Conservation (phyloP, 768 basidiomycete species). For the Rhizopogon vinicolor region DNA sequence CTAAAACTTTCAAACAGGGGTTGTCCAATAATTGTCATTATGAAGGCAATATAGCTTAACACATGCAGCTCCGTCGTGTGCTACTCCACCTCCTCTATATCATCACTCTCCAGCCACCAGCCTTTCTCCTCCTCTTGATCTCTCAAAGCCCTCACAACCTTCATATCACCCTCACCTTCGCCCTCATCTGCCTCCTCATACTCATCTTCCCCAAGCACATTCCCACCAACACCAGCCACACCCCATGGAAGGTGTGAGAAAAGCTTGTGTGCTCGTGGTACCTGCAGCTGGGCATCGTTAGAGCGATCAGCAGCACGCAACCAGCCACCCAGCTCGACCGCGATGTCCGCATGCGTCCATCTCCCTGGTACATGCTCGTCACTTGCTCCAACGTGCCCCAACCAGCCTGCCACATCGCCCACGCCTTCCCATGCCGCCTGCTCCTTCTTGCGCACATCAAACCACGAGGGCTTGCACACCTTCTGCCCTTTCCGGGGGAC, state of each 20-base stretch:
- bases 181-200: slow-evolving; percentile 21
- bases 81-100: slow-evolving; percentile 44
- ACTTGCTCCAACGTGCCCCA: slow-evolving; percentile 27
- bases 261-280: slow-evolving; percentile 33
- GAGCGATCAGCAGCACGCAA: slow-evolving; percentile 43
- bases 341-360: slow-evolving; percentile 51
- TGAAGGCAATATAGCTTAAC: not conserved
- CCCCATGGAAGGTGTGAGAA: slow-evolving; percentile 54
- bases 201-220: slow-evolving; percentile 25
- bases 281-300: not conserved
- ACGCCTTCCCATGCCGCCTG: slow-evolving; percentile 60
- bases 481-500: slow-evolving; percentile 78
- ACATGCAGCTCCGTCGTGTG: not conserved
- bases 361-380: slow-evolving; percentile 24
- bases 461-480: slow-evolving; percentile 84
- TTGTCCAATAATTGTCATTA: not conserved
- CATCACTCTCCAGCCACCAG: slow-evolving; percentile 50
- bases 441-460: slow-evolving; percentile 54
- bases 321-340: slow-evolving; percentile 54
- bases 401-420: slow-evolving; percentile 52
- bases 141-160: slow-evolving; percentile 19
- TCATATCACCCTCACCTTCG: slow-evolving; percentile 25
- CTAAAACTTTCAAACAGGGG: too few species aligned
- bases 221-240: slow-evolving; percentile 17
- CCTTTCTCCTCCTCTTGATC: slow-evolving; percentile 24